Evolutionary conservation across 1,139 yeast species (phyloP), one percentile per base, ranked within the genome.

Genomic region (Geotrichum cucujoidarum): DNA sequence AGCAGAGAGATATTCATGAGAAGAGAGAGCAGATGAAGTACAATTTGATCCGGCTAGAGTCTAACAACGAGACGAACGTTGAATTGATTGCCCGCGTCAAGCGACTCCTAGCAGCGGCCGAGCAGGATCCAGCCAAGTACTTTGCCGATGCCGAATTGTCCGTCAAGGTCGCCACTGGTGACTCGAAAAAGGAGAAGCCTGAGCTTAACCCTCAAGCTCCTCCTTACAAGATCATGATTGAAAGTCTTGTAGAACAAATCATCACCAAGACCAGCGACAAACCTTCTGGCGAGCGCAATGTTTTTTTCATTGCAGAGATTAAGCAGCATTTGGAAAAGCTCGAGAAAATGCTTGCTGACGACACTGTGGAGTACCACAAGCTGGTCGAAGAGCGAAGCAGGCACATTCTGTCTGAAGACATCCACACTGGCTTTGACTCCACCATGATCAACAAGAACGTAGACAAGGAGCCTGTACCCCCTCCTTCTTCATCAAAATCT

Each of bases 1-100:
- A 89, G 64, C 99, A 94, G 69, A 83, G 95, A 62, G 96, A 90
- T 60, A 92, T 94, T 56, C 98, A 92, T 64, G 97, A 90, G 63
- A 84, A 90, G 68, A 81, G 99, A 53, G 78, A 75, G 40, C 87
- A 86, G 63, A 71, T 95, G 64, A 85, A 86, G 61, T 71, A 70
- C 38, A 92, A 90, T 59, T 83, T 89, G 63, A 79, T 78, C 54
- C 80, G 85, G 29, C 73, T 90, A 47, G 80, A 83, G 57, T 76
- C 85, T 14, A 95, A 89, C 62, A 66, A 71, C 47, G 77, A 75
- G 50, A 88, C 90, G 90, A 92, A 92, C 64, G 73, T 74, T 11
- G 82, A 82, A 55, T 71, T 92, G 57, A 81, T 88, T 61, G 72
- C 69, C 50, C 74, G 97, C 43, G 89, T 89, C 13, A 89, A 85